Base-by-base conservation (phyloP, 805 yeast genomes). In the Zygoascus biomembranicola region DNA sequence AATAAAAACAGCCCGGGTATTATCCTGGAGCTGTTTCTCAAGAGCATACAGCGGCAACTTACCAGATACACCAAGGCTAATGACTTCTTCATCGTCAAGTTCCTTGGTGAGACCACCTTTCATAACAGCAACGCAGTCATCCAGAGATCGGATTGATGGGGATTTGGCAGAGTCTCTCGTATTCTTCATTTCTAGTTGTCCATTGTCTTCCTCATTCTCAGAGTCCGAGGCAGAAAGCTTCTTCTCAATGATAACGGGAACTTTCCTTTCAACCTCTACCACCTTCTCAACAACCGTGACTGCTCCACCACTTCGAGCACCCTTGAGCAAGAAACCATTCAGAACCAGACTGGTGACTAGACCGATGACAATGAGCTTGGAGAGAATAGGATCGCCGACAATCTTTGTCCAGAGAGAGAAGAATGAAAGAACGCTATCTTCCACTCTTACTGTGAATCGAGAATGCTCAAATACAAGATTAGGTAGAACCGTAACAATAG, bases 1-100 rank as follows among this genome's bases (percentile, higher is more conserved):
- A 52, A 94, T 85, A 45, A 78, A 77, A 60, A 94, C 99, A 4
- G 99, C 99, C 62, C 99, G 83, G 8, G 90, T 81, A 55, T 84
- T 88, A 66, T 94, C 94, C 31, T 77, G 86, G 56, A 94, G 78
- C 71, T 88, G 92, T 69, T 92, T 94, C 68, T 94, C 99, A 58
- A 94, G 77, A 0, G 98, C 96, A 67, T 94, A 94, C 52, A 94
- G 73, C 37, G 99, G 98, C 57, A 94, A 72, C 65, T 87, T 87
- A 37, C 95, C 95, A 2, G 77, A 70, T 10, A 80, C 75, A 37
- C 85, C 90, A 54, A 94, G 77, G 1, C 78, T 69, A 1, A 84
- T 77, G 58, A 94, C 80, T 70, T 94, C 96, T 47, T 79, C 83
- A 68, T 94, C 79, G 53, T 71, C 72, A 59, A 94, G 77, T 31